Evolutionary conservation across 2,329 filamentous ascomycete species (phyloP).

Genomic region (Ceratocystis smalleyi): DNA sequence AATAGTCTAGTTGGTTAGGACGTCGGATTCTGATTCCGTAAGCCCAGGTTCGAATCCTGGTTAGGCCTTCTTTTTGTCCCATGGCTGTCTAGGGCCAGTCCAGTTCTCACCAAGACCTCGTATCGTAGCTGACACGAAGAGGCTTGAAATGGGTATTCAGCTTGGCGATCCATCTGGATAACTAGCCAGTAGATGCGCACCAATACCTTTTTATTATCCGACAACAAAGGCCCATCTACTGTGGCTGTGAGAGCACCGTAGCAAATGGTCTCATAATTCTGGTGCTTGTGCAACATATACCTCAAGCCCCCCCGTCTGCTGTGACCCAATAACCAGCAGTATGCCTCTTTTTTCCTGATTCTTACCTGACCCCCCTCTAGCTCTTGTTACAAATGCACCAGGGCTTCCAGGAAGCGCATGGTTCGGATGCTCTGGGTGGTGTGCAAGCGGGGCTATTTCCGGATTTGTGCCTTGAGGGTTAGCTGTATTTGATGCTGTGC

Average conservation of each 20-base stretch:
- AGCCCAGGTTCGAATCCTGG: conserved; percentile 17
- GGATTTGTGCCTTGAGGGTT: neutral
- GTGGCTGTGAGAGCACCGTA: neutral
- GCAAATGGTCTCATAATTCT: neutral
- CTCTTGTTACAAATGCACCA: too few species aligned
- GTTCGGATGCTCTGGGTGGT: neutral
- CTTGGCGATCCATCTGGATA: neutral
- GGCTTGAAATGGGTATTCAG: neutral
- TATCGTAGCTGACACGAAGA: neutral
- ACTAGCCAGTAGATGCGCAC: neutral
- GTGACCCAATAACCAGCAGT: conserved; percentile 1
- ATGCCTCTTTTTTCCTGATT: conserved; percentile 4
- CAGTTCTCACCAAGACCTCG: neutral
- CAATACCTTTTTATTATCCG: neutral
- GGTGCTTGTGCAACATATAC: neutral
- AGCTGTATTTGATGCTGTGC: neutral
- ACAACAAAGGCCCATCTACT: neutral
- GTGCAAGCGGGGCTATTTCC: neutral
- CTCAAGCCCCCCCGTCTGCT: neutral
- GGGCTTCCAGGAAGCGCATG: neutral
- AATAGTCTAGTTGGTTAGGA: conserved; percentile 17
- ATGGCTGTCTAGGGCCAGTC: neutral
- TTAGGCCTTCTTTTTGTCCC: conserved; percentile 7
- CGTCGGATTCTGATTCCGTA: conserved; percentile 16
- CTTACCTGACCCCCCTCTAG: neutral